A percentile compares a stretch with the other conserved stretches of the same genome.
Evolutionary conservation across 176 grass and related monocot genomes (phyloP).

Genomic region (Metroxylon sagu): DNA sequence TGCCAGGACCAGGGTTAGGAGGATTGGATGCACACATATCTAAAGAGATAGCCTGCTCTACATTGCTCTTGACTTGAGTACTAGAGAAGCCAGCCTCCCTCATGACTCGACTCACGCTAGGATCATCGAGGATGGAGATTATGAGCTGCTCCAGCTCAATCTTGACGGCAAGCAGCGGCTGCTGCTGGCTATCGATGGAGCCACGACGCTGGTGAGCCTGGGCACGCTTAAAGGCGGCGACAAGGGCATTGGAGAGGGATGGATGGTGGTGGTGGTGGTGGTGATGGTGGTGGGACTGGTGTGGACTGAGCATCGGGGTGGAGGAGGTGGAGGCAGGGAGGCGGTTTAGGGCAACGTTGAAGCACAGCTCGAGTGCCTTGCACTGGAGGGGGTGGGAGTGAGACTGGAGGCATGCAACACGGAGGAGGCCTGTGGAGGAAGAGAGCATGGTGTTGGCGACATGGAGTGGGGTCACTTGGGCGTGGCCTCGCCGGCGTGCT

Average conservation of each 20-base stretch:
- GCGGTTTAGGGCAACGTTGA: conserved; percentile 91
- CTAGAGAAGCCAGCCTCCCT: conserved; percentile 96
- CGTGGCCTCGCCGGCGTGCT: conserved; percentile 62
- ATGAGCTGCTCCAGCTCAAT: conserved; percentile 91
- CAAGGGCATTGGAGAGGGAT: conserved; percentile 82
- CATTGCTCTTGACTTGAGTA: conserved; percentile 78
- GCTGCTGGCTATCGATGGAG: conserved; percentile 72
- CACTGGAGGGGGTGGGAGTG: conserved; percentile 89
- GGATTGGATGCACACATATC: conserved; percentile 24
- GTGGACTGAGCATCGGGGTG: conserved; percentile 30
- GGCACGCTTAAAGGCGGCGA: conserved; percentile 88
- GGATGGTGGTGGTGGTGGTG: conserved; percentile 41
- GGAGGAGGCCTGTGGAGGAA: conserved; percentile 50
- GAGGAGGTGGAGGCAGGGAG: conserved; percentile 50
- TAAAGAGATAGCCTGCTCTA: conserved; percentile 60
- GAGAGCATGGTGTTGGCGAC: conserved; percentile 89
- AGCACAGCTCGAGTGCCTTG: conserved; percentile 95
- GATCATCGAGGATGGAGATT: conserved; percentile 94
- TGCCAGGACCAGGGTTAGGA: too few relatives aligned
- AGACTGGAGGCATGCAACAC: conserved; percentile 64
- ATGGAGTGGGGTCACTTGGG: conserved; percentile 91
- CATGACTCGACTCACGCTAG: conserved; percentile 92
- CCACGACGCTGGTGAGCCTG: conserved; percentile 88
- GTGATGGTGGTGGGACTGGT: conserved; percentile 25
- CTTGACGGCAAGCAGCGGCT: conserved; percentile 78